Evolutionary conservation across 1,284 basidiomycete species (phyloP).

Genomic region (Tilletia setariae): DNA sequence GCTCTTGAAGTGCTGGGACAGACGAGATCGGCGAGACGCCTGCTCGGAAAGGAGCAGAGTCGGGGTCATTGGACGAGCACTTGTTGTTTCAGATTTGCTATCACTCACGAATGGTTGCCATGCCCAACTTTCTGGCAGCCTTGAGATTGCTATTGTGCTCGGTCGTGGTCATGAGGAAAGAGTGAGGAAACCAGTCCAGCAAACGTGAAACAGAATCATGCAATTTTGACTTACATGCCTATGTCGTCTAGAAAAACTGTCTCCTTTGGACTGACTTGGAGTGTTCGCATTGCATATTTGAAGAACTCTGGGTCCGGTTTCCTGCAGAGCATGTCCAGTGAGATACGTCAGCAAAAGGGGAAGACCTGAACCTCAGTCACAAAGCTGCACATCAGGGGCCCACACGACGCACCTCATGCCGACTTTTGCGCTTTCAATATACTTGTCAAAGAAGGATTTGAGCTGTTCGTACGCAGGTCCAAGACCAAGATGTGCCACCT

Average conservation of each 20-base stretch:
- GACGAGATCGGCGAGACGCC: constrained; percentile 30
- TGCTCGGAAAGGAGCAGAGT: constrained; percentile 15
- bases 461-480: constrained; percentile 29
- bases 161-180: not conserved
- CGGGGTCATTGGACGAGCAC: not conserved
- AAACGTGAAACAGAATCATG: not conserved
- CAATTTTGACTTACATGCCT: constrained; percentile 25
- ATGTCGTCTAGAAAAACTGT: constrained; percentile 55
- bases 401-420: constrained; percentile 51
- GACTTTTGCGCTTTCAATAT: constrained; percentile 53
- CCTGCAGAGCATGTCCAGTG: constrained; percentile 23
- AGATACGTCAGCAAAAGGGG: too few relatives aligned
- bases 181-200: not conserved
- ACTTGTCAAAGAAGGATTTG: constrained; percentile 49
- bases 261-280: constrained; percentile 46
- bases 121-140: constrained; percentile 51
- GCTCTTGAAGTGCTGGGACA: constrained; percentile 28
- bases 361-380: too few relatives aligned
- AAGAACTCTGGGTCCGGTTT: constrained; percentile 55
- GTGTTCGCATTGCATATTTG: constrained; percentile 46
- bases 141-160: constrained; percentile 44
- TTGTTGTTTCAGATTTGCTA: not conserved
- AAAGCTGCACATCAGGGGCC: too few relatives aligned
- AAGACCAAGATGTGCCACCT: constrained; percentile 41
- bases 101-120: constrained; percentile 54